phyloP scores from a whole-genome alignment of 306 rosid species.

The Purshia tridentata region DNA sequence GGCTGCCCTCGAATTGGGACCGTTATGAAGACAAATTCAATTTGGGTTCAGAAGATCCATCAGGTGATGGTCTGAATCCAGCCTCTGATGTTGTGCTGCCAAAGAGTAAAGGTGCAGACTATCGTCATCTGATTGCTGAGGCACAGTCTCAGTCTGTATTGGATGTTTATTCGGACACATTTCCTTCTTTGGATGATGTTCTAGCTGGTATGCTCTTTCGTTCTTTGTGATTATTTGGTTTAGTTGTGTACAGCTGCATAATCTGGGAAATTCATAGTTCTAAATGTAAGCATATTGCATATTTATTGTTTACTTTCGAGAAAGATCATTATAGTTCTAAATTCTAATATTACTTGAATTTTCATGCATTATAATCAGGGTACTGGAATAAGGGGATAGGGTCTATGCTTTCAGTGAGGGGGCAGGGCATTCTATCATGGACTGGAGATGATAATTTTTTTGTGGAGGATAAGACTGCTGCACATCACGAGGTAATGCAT shows the following conservation, averaged over 20 bases:
- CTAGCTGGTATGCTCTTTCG: conserved; percentile 46
- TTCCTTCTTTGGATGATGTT: conserved; percentile 52
- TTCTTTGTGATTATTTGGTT: conserved; percentile 11
- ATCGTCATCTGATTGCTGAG: conserved; percentile 59
- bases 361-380: conserved; percentile 38
- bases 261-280: background rate
- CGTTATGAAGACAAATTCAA: conserved; percentile 58
- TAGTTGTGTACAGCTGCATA: background rate
- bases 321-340: too few species aligned
- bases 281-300: background rate
- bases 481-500: conserved; percentile 54
- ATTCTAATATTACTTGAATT: background rate
- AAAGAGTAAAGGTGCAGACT: conserved; percentile 82
- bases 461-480: conserved; percentile 51
- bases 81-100: conserved; percentile 48
- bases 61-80: conserved; percentile 25
- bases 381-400: conserved; percentile 59
- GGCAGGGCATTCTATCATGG: conserved; percentile 64
- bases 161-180: conserved; percentile 26
- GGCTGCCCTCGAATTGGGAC: conserved; percentile 75
- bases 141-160: conserved; percentile 54
- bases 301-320: background rate
- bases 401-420: conserved; percentile 63
- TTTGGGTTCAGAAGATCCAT: conserved; percentile 25
- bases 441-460: conserved; percentile 64